Evolutionary conservation across 2,329 filamentous ascomycete genomes (phyloP).

Genomic region (Ophiostoma himal-ulmi): DNA sequence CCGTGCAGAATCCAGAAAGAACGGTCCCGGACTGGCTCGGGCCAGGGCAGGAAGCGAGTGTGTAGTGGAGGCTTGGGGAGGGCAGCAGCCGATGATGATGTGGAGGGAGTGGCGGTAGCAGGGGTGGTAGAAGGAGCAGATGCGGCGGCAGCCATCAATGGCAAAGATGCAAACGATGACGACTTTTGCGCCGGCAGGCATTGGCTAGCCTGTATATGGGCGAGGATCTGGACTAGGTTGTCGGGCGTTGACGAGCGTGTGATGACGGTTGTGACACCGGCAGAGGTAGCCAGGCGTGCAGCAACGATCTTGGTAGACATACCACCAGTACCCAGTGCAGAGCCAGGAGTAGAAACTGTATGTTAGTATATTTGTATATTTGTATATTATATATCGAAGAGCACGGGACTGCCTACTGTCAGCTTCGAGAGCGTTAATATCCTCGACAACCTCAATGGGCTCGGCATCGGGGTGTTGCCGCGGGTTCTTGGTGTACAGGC

Average conservation of each 20-base stretch:
- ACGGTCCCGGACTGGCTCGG: conserved; percentile 79
- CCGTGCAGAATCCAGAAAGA: conserved; percentile 98
- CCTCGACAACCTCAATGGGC: conserved; percentile 86
- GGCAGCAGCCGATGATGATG: conserved; percentile 23
- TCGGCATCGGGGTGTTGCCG: conserved; percentile 76
- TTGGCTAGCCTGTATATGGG: conserved; percentile 61
- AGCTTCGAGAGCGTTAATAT: conserved; percentile 74
- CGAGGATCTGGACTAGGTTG: conserved; percentile 82
- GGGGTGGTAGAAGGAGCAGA: neutral
- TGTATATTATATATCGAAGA: neutral
- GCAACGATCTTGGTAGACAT: conserved; percentile 98
- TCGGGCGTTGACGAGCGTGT: conserved; percentile 89
- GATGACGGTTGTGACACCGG: conserved; percentile 92
- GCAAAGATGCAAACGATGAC: conserved; percentile 24
- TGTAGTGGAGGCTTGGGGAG: conserved; percentile 60
- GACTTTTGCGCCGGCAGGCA: conserved; percentile 32
- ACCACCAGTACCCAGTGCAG: conserved; percentile 82
- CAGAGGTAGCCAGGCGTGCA: conserved; percentile 83
- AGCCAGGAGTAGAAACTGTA: conserved; percentile 79
- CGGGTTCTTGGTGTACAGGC: conserved; percentile 93
- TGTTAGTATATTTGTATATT: neutral
- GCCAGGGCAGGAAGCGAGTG: conserved; percentile 84
- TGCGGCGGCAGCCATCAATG: neutral
- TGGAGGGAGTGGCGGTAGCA: conserved; percentile 21
- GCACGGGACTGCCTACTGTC: conserved; percentile 52